Conservation (phyloP, 2,329 filamentous ascomycete species). For the Apiospora sp. region DNA sequence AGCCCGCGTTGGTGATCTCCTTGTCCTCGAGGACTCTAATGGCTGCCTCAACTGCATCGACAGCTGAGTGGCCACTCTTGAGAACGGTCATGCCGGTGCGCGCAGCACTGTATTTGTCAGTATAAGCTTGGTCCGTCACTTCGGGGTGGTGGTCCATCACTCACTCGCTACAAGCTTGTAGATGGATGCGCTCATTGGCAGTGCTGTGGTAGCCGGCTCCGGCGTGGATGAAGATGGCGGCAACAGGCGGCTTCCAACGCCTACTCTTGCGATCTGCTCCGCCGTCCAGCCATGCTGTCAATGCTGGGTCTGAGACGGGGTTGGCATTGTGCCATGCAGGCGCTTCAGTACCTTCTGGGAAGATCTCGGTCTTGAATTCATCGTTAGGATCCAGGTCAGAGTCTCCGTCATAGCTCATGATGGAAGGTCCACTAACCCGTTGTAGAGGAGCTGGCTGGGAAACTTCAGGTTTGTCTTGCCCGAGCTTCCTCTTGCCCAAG, state of each 20-base stretch:
- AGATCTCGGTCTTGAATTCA: slow-evolving; percentile 4
- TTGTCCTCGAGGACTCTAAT: slow-evolving; percentile 89
- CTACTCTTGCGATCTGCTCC: slow-evolving; percentile 49
- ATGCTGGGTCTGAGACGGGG: background rate
- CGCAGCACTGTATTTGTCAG: slow-evolving; percentile 70
- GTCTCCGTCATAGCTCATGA: background rate
- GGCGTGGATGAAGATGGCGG: slow-evolving; percentile 92
- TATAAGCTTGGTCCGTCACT: background rate
- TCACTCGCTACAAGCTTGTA: slow-evolving; percentile 88
- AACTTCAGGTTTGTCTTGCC: background rate
- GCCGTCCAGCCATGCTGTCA: slow-evolving; percentile 46
- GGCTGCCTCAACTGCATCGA: slow-evolving; percentile 90
- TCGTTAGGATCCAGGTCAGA: slow-evolving; percentile 9
- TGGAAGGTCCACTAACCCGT: slow-evolving; percentile 6
- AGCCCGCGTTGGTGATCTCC: slow-evolving; percentile 96
- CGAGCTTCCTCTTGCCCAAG: slow-evolving; percentile 14
- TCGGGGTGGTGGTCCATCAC: slow-evolving; percentile 40
- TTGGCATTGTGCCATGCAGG: slow-evolving; percentile 1
- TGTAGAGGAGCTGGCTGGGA: background rate
- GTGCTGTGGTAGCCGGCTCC: slow-evolving; percentile 93
- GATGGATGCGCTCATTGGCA: slow-evolving; percentile 83
- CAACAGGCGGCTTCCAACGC: slow-evolving; percentile 41
- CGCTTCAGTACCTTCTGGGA: background rate
- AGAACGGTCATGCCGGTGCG: slow-evolving; percentile 83
- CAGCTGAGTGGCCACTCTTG: slow-evolving; percentile 77